A percentile compares a stretch with the other conserved stretches of the same genome.
Evolutionary conservation across 164 flowering plant genomes (phyloP).

Genomic region (Chimonanthus salicifolius): DNA sequence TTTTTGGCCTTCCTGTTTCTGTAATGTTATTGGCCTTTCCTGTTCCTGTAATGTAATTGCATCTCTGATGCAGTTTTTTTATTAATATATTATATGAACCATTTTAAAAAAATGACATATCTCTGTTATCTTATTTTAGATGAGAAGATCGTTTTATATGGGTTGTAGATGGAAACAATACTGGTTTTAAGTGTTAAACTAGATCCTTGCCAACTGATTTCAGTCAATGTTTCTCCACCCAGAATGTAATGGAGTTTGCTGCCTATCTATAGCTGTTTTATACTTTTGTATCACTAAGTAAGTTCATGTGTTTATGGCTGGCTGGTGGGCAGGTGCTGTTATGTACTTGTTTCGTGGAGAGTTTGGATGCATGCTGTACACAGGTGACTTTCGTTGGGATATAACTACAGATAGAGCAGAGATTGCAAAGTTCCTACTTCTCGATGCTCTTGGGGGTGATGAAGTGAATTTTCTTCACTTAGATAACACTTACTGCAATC

Average conservation of each 20-base stretch:
- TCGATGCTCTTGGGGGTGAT: conserved; percentile 47
- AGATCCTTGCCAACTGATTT: no score
- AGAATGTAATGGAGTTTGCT: no score
- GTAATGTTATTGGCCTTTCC: no score
- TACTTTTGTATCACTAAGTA: background rate
- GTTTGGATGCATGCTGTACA: conserved; percentile 62
- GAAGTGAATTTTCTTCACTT: conserved; percentile 53
- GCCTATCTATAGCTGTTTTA: background rate
- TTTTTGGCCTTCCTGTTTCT: no score
- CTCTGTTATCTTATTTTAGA: background rate
- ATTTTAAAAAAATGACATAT: background rate
- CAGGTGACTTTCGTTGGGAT: conserved; percentile 71
- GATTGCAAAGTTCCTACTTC: conserved; percentile 39
- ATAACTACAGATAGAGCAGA: conserved; percentile 29
- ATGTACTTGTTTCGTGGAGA: conserved; percentile 56
- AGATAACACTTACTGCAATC: conserved; percentile 85
- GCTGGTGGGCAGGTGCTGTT: conserved; percentile 25
- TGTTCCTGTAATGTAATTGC: no score
- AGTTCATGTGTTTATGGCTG: conserved; percentile 1
- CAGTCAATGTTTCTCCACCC: no score
- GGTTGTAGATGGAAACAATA: no score
- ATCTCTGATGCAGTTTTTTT: no score
- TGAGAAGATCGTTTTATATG: background rate
- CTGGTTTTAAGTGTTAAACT: no score
- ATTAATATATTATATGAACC: no score